phyloP scores from a whole-genome alignment of 345 rosid species.

The Lepidium sativum region DNA sequence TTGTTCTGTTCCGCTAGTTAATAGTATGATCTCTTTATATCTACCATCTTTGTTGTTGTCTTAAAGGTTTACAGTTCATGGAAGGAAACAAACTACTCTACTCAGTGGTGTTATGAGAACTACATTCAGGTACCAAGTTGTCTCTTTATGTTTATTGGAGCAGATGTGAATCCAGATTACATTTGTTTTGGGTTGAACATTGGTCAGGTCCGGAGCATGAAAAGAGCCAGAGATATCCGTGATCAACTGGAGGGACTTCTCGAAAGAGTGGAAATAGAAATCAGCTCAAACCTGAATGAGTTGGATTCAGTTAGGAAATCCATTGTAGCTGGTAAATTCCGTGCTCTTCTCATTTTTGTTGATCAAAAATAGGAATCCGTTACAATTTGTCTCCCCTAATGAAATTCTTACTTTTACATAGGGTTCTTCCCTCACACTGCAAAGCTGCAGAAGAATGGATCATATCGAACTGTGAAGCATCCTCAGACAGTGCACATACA shows the following conservation, averaged over 20 bases:
- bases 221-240: conserved; percentile 89
- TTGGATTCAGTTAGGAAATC: conserved; percentile 71
- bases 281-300: conserved; percentile 52
- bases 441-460: conserved; percentile 83
- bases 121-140: conserved; percentile 69
- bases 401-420: conserved; percentile 22
- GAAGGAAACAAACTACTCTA: conserved; percentile 93
- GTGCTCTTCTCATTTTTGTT: background rate
- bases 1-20: background rate
- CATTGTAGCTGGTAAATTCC: conserved; percentile 62
- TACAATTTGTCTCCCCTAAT: conserved; percentile 4
- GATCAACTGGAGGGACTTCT: conserved; percentile 93
- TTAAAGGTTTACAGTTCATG: conserved; percentile 80
- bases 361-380: background rate
- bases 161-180: conserved; percentile 1
- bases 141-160: background rate
- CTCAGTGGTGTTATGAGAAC: conserved; percentile 97
- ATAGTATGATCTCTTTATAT: background rate
- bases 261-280: conserved; percentile 94
- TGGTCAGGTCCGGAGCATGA: conserved; percentile 92
- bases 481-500: conserved; percentile 89
- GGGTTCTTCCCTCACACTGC: conserved; percentile 92
- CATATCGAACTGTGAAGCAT: conserved; percentile 84
- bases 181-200: conserved; percentile 5
- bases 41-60: conserved; percentile 17